A percentile compares a stretch with the other conserved stretches of the same genome.
phyloP scores from a whole-genome alignment of 768 basidiomycete genomes.

The Podaxis sp. region DNA sequence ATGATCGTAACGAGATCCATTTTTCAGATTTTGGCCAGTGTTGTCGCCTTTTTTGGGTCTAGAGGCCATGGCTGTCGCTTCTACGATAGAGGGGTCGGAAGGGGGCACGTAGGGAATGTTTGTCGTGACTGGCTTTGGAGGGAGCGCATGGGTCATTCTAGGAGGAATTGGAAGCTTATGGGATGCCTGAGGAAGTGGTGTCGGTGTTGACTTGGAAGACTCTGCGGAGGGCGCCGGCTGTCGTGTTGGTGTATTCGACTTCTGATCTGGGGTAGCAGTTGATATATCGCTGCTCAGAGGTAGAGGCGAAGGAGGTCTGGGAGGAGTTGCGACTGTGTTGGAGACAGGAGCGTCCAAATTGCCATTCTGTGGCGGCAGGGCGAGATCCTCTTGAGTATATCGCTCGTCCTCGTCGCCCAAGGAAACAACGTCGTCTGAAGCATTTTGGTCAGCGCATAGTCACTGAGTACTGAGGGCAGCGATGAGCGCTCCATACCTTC shows the following conservation, averaged over 20 bases:
- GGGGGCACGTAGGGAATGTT: slow-evolving; percentile 53
- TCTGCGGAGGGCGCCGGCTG: neutral
- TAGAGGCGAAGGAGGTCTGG: neutral
- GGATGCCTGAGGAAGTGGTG: slow-evolving; percentile 24
- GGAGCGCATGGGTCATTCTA: slow-evolving; percentile 63
- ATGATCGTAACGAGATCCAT: slow-evolving; percentile 23
- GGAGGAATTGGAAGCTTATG: slow-evolving; percentile 27
- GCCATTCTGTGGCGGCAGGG: slow-evolving; percentile 10
- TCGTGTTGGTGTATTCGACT: neutral
- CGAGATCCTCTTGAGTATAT: slow-evolving; percentile 31
- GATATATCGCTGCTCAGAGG: neutral
- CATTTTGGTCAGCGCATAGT: slow-evolving; percentile 45
- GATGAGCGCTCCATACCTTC: slow-evolving; percentile 41
- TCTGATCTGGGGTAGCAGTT: neutral
- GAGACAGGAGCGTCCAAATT: neutral
- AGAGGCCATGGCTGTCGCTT: slow-evolving; percentile 62
- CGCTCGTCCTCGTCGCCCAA: slow-evolving; percentile 73
- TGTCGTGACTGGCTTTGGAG: slow-evolving; percentile 61
- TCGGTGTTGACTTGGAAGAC: slow-evolving; percentile 20
- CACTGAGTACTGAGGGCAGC: slow-evolving; percentile 16
- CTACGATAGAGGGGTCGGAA: slow-evolving; percentile 58
- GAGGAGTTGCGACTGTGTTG: neutral
- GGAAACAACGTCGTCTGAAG: slow-evolving; percentile 60
- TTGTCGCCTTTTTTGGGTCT: slow-evolving; percentile 36
- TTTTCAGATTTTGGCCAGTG: slow-evolving; percentile 25